A percentile compares a stretch with the other conserved stretches of the same genome.
Evolutionary conservation across 169 alveolate species (phyloP).

Genomic region (Plasmodium vivax): DNA sequence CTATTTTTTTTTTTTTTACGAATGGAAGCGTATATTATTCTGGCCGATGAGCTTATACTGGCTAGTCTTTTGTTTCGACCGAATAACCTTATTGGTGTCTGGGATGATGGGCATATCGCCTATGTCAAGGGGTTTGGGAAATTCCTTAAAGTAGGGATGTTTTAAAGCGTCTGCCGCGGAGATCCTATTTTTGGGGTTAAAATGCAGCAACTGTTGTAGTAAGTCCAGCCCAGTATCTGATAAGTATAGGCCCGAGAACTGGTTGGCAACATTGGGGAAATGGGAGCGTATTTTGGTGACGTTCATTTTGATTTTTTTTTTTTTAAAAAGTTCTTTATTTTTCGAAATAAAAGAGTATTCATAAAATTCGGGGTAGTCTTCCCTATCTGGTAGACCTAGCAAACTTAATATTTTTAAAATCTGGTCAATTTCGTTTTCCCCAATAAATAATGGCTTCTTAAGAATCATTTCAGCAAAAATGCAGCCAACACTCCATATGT

Average conservation of each 20-base stretch:
- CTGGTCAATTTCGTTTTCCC: slow-evolving; percentile 91
- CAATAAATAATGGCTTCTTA: slow-evolving; percentile 90
- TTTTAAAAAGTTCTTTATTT: slow-evolving; percentile 74
- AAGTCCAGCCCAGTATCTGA: slow-evolving; percentile 94
- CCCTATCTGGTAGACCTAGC: slow-evolving; percentile 92
- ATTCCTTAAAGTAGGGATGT: slow-evolving; percentile 89
- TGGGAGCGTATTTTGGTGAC: slow-evolving; percentile 75
- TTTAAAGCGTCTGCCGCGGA: slow-evolving; percentile 95
- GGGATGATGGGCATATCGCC: slow-evolving; percentile 65
- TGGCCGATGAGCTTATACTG: slow-evolving; percentile 29
- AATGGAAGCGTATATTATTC: slow-evolving; percentile 43
- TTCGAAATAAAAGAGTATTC: slow-evolving; percentile 76
- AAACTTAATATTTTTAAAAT: slow-evolving; percentile 90
- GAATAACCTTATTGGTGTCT: slow-evolving; percentile 48
- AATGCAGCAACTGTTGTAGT: slow-evolving; percentile 91
- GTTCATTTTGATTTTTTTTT: slow-evolving; percentile 77
- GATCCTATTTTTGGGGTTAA: slow-evolving; percentile 94
- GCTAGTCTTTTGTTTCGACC: slow-evolving; percentile 30
- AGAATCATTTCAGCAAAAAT: slow-evolving; percentile 93
- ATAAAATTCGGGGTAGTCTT: slow-evolving; percentile 81
- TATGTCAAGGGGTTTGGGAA: slow-evolving; percentile 62
- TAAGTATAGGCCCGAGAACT: slow-evolving; percentile 80
- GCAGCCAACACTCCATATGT: slow-evolving; percentile 97
- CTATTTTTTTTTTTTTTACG: slow-evolving; percentile 41
- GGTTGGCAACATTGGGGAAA: slow-evolving; percentile 55